A percentile compares a stretch with the other conserved stretches of the same genome.
phyloP scores from a whole-genome alignment of 495 filamentous ascomycete species.

The Hypoxylon perforatum region DNA sequence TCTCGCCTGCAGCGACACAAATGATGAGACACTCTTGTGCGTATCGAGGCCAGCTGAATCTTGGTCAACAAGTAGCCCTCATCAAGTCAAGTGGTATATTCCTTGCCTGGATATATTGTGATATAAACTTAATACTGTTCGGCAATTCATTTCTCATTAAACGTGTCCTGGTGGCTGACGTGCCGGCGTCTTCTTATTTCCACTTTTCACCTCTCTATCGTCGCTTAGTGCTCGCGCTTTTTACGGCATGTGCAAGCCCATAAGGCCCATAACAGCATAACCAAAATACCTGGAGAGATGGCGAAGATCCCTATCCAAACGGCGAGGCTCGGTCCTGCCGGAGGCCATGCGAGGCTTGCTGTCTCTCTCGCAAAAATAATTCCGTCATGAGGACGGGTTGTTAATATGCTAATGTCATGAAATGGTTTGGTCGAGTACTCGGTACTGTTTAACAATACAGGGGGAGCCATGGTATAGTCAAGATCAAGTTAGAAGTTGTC shows the following conservation, averaged over 20 bases:
- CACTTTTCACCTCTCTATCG: background rate
- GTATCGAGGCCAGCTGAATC: too few relatives aligned
- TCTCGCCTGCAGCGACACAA: too few relatives aligned
- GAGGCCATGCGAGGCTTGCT: slow-evolving; percentile 27
- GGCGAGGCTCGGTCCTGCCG: slow-evolving; percentile 17
- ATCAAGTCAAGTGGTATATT: too few relatives aligned
- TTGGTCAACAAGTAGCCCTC: too few relatives aligned
- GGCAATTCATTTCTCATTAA: too few relatives aligned
- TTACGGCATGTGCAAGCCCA: slow-evolving; percentile 9
- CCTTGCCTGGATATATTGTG: too few relatives aligned
- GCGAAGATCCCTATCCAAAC: slow-evolving; percentile 31
- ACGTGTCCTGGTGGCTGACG: background rate
- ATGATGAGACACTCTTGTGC: too few relatives aligned
- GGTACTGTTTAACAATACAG: too few relatives aligned
- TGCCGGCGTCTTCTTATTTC: background rate
- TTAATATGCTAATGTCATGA: background rate
- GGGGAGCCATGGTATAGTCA: too few relatives aligned
- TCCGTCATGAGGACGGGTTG: background rate
- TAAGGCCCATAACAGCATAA: slow-evolving; percentile 17
- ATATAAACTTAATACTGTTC: too few relatives aligned
- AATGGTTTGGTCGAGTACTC: too few relatives aligned
- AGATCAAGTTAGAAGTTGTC: too few relatives aligned
- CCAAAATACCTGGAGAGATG: background rate
- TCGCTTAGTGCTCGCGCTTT: background rate
- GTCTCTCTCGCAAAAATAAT: background rate